Evolutionary conservation across 345 rosid genomes (phyloP).

Genomic region (Syzygium oleosum): DNA sequence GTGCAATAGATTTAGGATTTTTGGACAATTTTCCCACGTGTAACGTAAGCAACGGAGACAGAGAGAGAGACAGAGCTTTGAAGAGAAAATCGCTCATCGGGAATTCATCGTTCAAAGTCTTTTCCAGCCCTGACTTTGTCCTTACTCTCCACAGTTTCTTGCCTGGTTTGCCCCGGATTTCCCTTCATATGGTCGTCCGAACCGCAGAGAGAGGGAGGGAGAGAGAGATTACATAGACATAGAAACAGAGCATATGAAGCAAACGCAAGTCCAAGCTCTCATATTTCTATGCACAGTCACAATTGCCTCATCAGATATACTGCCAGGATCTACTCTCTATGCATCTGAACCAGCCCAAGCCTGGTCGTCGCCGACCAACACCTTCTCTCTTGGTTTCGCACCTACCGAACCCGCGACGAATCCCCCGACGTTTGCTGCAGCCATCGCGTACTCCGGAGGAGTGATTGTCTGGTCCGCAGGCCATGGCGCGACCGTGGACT

Average conservation of each 20-base stretch:
- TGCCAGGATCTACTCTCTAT: slow-evolving; percentile 28
- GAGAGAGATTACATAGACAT: background rate
- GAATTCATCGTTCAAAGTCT: background rate
- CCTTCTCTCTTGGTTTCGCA: slow-evolving; percentile 39
- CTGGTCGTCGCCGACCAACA: slow-evolving; percentile 29
- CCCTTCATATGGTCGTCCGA: background rate
- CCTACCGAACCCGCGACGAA: slow-evolving; percentile 12
- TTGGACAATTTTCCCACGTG: too few relatives aligned
- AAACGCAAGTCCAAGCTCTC: background rate
- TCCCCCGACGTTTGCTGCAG: slow-evolving; percentile 20
- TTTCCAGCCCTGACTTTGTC: too few relatives aligned
- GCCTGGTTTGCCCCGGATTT: background rate
- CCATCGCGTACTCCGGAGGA: slow-evolving; percentile 35
- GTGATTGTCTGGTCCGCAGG: slow-evolving; percentile 51
- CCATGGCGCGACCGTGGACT: slow-evolving; percentile 25
- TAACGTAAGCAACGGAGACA: too few relatives aligned
- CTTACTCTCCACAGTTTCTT: background rate
- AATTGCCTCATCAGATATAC: background rate
- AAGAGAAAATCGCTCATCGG: too few relatives aligned
- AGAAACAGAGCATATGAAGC: background rate
- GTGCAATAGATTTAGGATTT: too few relatives aligned
- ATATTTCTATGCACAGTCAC: background rate
- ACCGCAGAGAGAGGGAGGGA: background rate
- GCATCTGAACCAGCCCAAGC: slow-evolving; percentile 25
- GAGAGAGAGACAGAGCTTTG: too few relatives aligned